Base-by-base conservation (phyloP, 2,329 filamentous ascomycete genomes). In the Talaromyces piceae region DNA sequence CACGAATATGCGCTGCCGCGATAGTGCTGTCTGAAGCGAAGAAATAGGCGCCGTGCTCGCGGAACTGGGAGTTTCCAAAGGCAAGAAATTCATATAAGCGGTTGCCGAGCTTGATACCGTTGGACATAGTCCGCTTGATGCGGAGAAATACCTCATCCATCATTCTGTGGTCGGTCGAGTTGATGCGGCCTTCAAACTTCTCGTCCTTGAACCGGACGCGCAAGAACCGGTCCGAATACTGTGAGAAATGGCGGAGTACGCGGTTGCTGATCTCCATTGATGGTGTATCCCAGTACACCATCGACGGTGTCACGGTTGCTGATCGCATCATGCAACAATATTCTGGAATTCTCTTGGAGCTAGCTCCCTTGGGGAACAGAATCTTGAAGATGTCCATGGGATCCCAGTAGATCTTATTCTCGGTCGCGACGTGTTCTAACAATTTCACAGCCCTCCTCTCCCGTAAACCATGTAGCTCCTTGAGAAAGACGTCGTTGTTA, bases 51-150 rank as follows among this genome's bases (percentile, higher is more conserved):
- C 91, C 87, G 58, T 91, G 84, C 63, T 97, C 91, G 47, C 91
- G 82, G 54, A 98, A 87, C 61, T 98, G 93, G 0, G 93, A 96
- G 66, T 93, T 97, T 0, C 93, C 91, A 70, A 91, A 96, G 0
- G 91, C 93, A 23, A 98, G 79, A 57, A 97, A 97, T 58, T 91
- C 80, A 66, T 90, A 98, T 53, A 82, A 81, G 6, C 88, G 83
- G 56, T 85, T 87, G 4, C 88, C 93, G 46, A 98, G 83, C 0
- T 76, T 76, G 57, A 98, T 91, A 0, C 93, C 93, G 50, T 93
- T 80, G 41, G 72, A 77, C 62, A 97, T 73, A 0, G 85, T 80
- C 45, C 85, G 78, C 56, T 82, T 81, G 18, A 96, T 78, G 11
- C 89, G 80, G 23, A 81, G 81, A 66, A 87, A 95, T 0, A 95